Percentiles rank a stretch among this genome's conserved stretches.
Evolutionary conservation across 2,329 filamentous ascomycete genomes (phyloP).

Genomic region (Trichophyton equinum): DNA sequence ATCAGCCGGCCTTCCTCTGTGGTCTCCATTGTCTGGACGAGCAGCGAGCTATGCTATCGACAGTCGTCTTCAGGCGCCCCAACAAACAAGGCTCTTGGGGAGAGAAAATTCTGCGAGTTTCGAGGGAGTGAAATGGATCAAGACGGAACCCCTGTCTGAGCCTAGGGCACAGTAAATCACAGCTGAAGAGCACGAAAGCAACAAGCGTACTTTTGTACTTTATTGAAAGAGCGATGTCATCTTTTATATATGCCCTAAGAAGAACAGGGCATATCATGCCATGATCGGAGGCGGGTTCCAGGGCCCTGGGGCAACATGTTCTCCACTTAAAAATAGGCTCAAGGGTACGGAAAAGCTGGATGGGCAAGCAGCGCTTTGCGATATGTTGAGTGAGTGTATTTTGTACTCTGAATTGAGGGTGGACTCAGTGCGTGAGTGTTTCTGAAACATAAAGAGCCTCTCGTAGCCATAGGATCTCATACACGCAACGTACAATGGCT

Average conservation of each 20-base stretch:
- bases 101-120: background rate
- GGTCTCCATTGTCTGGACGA: background rate
- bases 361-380: no score
- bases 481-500: no score
- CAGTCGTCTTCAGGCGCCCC: background rate
- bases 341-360: background rate
- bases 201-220: no score
- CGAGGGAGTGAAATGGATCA: background rate
- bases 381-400: no score
- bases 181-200: no score
- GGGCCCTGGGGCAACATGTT: background rate
- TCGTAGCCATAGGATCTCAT: no score
- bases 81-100: background rate
- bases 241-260: no score
- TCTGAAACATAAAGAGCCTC: no score
- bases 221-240: no score
- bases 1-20: background rate
- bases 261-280: background rate
- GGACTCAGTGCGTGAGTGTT: no score
- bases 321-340: background rate
- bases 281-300: background rate
- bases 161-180: no score
- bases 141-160: background rate
- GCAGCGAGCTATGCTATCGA: background rate
- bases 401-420: background rate